Evolutionary conservation across 2,329 filamentous ascomycete genomes (phyloP).

Genomic region (Tetracladium maxilliforme): DNA sequence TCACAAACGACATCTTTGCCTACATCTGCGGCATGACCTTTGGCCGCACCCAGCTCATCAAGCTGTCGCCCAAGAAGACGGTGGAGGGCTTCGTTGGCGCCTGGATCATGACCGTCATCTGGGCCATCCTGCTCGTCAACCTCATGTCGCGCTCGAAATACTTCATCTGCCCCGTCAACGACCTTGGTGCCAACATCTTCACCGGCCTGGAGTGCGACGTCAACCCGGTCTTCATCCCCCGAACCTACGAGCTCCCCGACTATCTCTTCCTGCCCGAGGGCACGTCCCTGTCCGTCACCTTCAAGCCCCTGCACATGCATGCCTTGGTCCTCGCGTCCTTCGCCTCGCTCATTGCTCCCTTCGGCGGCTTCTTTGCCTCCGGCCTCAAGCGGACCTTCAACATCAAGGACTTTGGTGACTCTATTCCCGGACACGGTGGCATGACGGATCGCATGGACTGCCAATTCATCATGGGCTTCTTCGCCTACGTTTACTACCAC

Average conservation of each 20-base stretch:
- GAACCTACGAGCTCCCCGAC: conserved; percentile 57
- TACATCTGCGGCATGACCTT: conserved; percentile 97
- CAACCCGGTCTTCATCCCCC: conserved; percentile 81
- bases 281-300: conserved; percentile 55
- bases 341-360: conserved; percentile 90
- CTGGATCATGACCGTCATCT: conserved; percentile 88
- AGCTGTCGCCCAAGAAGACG: conserved; percentile 97
- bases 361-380: conserved; percentile 96
- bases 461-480: conserved; percentile 99
- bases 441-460: conserved; percentile 99
- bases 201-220: conserved; percentile 79
- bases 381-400: conserved; percentile 98
- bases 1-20: conserved; percentile 97
- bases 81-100: conserved; percentile 95
- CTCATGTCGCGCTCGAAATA: conserved; percentile 83
- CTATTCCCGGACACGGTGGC: conserved; percentile 91
- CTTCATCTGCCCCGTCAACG: conserved; percentile 95
- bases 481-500: conserved; percentile 96
- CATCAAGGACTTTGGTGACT: conserved; percentile 99
- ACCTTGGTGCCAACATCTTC: conserved; percentile 85
- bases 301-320: conserved; percentile 87
- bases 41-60: conserved; percentile 90
- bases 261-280: conserved; percentile 55
- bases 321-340: conserved; percentile 83
- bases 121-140: conserved; percentile 70